phyloP scores from a whole-genome alignment of 2,329 filamentous ascomycete species.

The Rutstroemia sp. region DNA sequence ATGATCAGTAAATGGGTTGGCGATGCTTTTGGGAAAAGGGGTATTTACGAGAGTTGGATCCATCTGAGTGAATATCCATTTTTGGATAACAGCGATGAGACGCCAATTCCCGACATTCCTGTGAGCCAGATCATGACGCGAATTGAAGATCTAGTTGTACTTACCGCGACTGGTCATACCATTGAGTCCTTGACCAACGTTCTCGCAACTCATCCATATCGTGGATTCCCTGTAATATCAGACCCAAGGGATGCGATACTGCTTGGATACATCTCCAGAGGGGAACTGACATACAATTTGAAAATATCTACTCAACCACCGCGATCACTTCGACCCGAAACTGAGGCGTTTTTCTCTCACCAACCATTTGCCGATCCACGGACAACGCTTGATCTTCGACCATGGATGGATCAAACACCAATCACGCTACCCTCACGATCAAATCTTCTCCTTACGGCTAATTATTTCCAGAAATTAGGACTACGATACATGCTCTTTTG shows the following conservation, averaged over 20 bases:
- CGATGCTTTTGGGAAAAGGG: slow-evolving; percentile 83
- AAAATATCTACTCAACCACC: slow-evolving; percentile 49
- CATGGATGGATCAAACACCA: slow-evolving; percentile 99
- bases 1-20: slow-evolving; percentile 99
- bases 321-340: slow-evolving; percentile 56
- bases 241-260: slow-evolving; percentile 71
- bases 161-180: slow-evolving; percentile 83
- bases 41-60: slow-evolving; percentile 98
- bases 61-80: slow-evolving; percentile 93
- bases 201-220: slow-evolving; percentile 67
- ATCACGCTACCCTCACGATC: slow-evolving; percentile 76
- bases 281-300: slow-evolving; percentile 79
- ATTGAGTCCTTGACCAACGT: slow-evolving; percentile 66
- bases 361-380: slow-evolving; percentile 73
- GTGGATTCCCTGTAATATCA: slow-evolving; percentile 85
- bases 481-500: slow-evolving; percentile 84
- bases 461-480: slow-evolving; percentile 92
- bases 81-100: slow-evolving; percentile 82
- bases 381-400: slow-evolving; percentile 76
- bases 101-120: slow-evolving; percentile 70
- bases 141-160: slow-evolving; percentile 80
- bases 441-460: slow-evolving; percentile 75
- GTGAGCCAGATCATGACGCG: slow-evolving; percentile 88
- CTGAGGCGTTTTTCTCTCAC: slow-evolving; percentile 78
- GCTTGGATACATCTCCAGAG: slow-evolving; percentile 88